phyloP scores from a whole-genome alignment of 1,139 yeast genomes.

The Diutina catenulata region DNA sequence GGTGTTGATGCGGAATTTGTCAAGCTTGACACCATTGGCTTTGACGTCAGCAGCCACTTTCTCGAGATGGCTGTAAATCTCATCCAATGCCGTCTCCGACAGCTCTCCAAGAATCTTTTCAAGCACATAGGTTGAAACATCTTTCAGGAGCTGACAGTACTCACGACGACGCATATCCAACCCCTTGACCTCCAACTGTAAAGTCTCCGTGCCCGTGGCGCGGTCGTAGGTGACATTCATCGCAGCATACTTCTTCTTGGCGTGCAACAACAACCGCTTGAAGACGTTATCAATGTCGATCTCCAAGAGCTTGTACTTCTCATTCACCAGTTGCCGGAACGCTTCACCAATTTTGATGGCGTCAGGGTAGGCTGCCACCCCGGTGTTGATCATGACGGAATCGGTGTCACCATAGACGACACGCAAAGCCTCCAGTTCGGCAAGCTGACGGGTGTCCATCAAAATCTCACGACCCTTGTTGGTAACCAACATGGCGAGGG shows the following conservation, averaged over 20 bases:
- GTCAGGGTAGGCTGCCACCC: slow-evolving; percentile 53
- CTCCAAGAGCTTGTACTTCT: slow-evolving; percentile 75
- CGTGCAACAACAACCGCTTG: slow-evolving; percentile 72
- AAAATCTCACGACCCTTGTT: slow-evolving; percentile 92
- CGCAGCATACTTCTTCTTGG: slow-evolving; percentile 98
- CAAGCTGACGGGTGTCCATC: slow-evolving; percentile 86
- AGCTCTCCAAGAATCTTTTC: slow-evolving; percentile 58
- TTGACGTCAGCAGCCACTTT: slow-evolving; percentile 47
- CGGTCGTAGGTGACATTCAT: slow-evolving; percentile 43
- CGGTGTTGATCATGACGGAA: slow-evolving; percentile 97
- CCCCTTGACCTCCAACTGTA: slow-evolving; percentile 81
- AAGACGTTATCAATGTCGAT: slow-evolving; percentile 93
- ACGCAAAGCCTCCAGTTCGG: slow-evolving; percentile 69
- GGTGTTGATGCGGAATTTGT: slow-evolving; percentile 64
- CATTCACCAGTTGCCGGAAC: slow-evolving; percentile 78
- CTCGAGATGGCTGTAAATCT: slow-evolving; percentile 64
- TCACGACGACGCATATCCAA: slow-evolving; percentile 96
- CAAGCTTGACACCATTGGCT: slow-evolving; percentile 47
- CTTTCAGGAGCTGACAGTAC: slow-evolving; percentile 85
- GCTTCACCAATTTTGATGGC: slow-evolving; percentile 78
- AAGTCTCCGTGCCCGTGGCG: slow-evolving; percentile 37
- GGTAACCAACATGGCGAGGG: slow-evolving; percentile 91
- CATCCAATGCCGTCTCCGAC: slow-evolving; percentile 58
- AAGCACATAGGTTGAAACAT: slow-evolving; percentile 67
- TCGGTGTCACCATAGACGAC: slow-evolving; percentile 99